Conservation (phyloP, 345 rosid genomes). For the Gossypium turneri region DNA sequence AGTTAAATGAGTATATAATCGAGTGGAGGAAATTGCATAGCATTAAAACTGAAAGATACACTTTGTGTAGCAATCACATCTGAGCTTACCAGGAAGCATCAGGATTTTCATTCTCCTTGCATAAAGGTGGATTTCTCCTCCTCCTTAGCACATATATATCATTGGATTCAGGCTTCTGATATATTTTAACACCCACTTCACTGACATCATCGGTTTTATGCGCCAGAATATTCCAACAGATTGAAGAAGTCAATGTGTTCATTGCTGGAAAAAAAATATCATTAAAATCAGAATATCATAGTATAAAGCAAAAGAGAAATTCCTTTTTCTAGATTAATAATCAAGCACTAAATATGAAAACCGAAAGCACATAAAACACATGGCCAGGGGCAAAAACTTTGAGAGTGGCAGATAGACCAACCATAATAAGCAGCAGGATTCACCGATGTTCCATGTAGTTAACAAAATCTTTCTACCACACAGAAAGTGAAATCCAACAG, state of each 20-base stretch:
- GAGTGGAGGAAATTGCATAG: neutral
- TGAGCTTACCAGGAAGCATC: constrained; percentile 86
- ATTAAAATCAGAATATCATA: constrained; percentile 10
- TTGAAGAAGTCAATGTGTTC: constrained; percentile 67
- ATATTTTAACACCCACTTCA: constrained; percentile 82
- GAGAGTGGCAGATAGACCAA: neutral
- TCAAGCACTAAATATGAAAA: neutral
- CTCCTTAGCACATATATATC: constrained; percentile 79
- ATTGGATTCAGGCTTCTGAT: constrained; percentile 91
- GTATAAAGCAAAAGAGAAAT: neutral
- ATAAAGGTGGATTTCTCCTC: constrained; percentile 74
- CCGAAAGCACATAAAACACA: neutral
- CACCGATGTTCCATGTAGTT: neutral
- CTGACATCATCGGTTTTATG: constrained; percentile 88
- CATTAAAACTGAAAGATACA: constrained; percentile 10
- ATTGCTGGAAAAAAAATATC: constrained; percentile 51
- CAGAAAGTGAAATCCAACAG: neutral
- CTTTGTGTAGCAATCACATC: constrained; percentile 7
- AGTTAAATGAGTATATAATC: neutral
- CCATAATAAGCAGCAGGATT: neutral
- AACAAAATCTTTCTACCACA: neutral
- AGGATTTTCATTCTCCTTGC: constrained; percentile 84
- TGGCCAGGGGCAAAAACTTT: neutral
- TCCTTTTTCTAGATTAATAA: neutral
- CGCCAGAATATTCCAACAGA: constrained; percentile 93